A percentile compares a stretch with the other conserved stretches of the same genome.
phyloP scores from a whole-genome alignment of 768 basidiomycete genomes.

The Nidula microcarpa region DNA sequence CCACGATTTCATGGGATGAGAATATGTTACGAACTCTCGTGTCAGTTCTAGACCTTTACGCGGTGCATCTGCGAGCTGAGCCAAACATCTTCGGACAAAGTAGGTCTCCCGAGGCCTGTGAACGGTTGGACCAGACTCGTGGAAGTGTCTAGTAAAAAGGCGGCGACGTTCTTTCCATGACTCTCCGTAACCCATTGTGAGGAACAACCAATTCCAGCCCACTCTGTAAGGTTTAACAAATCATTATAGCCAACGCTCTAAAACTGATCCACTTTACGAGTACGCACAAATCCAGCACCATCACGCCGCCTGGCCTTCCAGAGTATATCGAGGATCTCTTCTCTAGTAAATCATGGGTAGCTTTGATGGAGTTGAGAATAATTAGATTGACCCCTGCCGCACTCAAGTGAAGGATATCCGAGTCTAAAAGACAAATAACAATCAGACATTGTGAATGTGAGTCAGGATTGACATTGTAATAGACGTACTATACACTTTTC shows the following conservation, averaged over 20 bases:
- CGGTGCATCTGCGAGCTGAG: background rate
- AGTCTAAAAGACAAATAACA: background rate
- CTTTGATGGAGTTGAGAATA: background rate
- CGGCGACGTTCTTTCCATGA: background rate
- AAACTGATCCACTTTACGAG: background rate
- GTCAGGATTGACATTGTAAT: background rate
- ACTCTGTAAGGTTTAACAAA: too few relatives aligned
- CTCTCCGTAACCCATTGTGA: background rate
- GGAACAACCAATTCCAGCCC: background rate
- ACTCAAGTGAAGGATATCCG: background rate
- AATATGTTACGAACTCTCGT: background rate
- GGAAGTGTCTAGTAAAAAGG: background rate
- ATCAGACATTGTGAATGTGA: background rate
- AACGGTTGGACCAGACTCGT: background rate
- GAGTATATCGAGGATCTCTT: conserved; percentile 3
- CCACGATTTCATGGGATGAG: background rate
- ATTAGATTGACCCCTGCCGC: background rate
- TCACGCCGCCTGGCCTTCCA: background rate
- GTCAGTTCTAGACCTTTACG: background rate
- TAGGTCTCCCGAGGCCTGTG: background rate
- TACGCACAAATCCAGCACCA: background rate
- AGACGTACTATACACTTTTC: conserved; percentile 25
- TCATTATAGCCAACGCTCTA: background rate
- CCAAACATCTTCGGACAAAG: background rate
- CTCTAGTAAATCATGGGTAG: conserved; percentile 1